A percentile compares a stretch with the other conserved stretches of the same genome.
These are phyloP conservation scores for Dictyostelium capitatum DNA, from an alignment of 78 protist genomes.

Conservation along the genomic window DNA sequence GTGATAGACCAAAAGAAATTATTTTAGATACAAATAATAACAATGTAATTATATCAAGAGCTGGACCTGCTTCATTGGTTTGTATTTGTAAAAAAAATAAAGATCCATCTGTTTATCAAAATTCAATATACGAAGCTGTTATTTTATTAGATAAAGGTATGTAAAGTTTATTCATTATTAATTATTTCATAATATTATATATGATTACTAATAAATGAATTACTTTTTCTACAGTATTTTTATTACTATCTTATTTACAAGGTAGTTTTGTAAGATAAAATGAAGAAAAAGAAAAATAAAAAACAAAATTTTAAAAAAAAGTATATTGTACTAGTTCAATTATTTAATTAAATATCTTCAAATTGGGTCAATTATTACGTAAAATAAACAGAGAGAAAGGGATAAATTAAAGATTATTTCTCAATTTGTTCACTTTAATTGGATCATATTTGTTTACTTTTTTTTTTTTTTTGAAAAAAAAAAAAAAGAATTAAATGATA, in stretches of 20 bases:
- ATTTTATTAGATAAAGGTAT: constrained; percentile 71
- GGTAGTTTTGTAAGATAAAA: constrained; percentile 28
- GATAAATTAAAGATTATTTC: not conserved
- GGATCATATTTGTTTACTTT: no score
- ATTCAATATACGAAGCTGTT: constrained; percentile 50
- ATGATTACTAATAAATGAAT: not conserved
- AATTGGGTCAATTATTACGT: no score
- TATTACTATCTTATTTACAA: constrained; percentile 70
- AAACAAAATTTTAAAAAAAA: not conserved
- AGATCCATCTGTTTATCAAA: constrained; percentile 68
- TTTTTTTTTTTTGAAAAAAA: no score
- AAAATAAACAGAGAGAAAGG: not conserved
- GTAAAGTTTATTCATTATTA: not conserved
- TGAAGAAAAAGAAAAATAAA: not conserved
- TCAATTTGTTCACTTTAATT: no score
- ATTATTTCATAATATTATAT: not conserved
- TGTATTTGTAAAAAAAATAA: constrained; percentile 81
- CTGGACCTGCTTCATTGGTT: constrained; percentile 58
- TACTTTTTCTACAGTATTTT: constrained; percentile 2
- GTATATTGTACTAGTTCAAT: no score
- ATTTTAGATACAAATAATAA: constrained; percentile 55
- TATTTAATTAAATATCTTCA: no score
- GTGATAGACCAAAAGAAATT: constrained; percentile 73
- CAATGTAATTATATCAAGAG: constrained; percentile 49
- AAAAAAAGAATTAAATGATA: no score